Conservation (phyloP, 139 green algal genomes). For the Asterochloris erici region DNA sequence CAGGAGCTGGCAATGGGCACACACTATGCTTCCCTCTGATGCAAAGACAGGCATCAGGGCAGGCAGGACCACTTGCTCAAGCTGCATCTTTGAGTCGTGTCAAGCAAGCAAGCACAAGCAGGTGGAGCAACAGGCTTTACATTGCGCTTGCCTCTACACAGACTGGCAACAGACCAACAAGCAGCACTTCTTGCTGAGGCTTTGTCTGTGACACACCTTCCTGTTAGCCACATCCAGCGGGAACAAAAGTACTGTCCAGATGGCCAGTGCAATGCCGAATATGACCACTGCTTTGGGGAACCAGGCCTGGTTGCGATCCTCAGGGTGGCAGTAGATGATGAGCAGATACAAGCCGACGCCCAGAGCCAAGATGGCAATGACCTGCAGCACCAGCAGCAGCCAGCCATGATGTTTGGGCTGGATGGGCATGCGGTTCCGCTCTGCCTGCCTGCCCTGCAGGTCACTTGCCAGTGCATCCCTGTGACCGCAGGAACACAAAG, state of each 20-base stretch:
- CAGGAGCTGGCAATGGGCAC: no score
- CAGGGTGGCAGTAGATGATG: slow-evolving; percentile 89
- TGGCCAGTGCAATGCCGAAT: slow-evolving; percentile 80
- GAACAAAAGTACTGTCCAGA: slow-evolving; percentile 90
- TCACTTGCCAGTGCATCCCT: neutral
- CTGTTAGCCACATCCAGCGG: slow-evolving; percentile 92
- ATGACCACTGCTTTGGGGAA: slow-evolving; percentile 92
- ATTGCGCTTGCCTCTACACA: no score
- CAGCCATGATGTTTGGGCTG: neutral
- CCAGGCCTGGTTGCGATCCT: slow-evolving; percentile 95
- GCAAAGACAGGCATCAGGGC: no score
- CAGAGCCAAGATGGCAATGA: slow-evolving; percentile 71
- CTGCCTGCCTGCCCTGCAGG: neutral
- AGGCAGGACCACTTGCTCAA: no score
- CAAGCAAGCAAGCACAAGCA: no score
- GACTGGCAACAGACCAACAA: no score
- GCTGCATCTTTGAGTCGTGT: no score
- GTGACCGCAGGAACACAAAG: no score
- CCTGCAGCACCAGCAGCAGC: neutral
- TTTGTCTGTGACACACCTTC: no score
- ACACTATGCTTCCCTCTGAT: no score
- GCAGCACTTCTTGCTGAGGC: neutral
- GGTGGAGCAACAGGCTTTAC: no score
- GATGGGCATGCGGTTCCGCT: no score
- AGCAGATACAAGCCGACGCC: slow-evolving; percentile 81